A percentile compares a stretch with the other conserved stretches of the same genome.
Evolutionary conservation across 345 rosid species (phyloP).

Genomic region (Murraya paniculata): DNA sequence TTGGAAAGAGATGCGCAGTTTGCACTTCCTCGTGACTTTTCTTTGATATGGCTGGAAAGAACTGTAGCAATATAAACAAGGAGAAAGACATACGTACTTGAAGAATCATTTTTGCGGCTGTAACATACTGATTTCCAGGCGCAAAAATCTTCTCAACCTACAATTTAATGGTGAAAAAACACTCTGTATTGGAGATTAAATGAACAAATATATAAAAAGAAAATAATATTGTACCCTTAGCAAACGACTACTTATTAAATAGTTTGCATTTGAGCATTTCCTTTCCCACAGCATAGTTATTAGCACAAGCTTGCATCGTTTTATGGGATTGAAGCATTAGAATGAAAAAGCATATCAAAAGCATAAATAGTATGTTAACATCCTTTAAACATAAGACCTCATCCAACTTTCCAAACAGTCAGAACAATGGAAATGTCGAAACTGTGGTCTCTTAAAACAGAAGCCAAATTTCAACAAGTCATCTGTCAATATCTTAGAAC

Average conservation of each 20-base stretch:
- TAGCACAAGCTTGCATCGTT: not conserved
- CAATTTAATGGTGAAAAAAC: constrained; percentile 2
- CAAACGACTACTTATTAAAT: not conserved
- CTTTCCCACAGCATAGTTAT: too few species aligned
- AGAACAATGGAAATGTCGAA: not conserved
- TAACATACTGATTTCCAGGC: constrained; percentile 94
- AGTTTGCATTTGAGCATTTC: not conserved
- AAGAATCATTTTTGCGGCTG: constrained; percentile 96
- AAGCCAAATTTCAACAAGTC: not conserved
- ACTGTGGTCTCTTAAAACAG: not conserved
- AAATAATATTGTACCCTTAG: not conserved
- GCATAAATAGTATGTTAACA: not conserved
- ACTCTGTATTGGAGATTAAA: not conserved
- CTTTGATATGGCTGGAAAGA: not conserved
- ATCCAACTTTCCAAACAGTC: not conserved
- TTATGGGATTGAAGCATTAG: not conserved
- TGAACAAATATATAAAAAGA: not conserved
- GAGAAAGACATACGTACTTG: constrained; percentile 47
- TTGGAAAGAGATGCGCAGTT: not conserved
- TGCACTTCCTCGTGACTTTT: not conserved
- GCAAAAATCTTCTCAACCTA: constrained; percentile 93
- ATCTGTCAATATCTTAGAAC: not conserved
- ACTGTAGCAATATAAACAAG: not conserved
- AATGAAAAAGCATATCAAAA: not conserved
- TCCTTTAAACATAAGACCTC: not conserved